Percentiles rank a stretch among this genome's conserved stretches.
These are phyloP conservation scores for Linnemannia schmuckeri DNA, from an alignment of 192 early-diverging fungal genomes.

Conservation along the genomic window DNA sequence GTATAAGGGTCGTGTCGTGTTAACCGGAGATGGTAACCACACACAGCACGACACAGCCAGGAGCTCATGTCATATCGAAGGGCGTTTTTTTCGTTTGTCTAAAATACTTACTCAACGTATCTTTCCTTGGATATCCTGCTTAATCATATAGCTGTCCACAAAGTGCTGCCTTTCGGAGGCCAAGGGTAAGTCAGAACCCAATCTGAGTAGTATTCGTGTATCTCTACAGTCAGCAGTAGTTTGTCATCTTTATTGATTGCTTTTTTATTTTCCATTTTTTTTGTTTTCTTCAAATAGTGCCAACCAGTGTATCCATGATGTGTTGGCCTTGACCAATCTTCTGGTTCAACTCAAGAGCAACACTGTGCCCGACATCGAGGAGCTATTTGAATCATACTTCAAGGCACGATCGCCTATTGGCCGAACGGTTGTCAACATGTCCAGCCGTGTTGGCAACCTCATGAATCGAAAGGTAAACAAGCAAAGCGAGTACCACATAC, in stretches of 20 bases:
- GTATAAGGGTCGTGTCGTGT: constrained; percentile 24
- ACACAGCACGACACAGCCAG: background rate
- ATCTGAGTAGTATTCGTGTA: too few species aligned
- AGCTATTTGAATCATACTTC: constrained; percentile 25
- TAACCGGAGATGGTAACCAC: constrained; percentile 38
- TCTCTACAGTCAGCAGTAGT: background rate
- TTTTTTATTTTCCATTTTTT: background rate
- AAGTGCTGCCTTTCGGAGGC: constrained; percentile 19
- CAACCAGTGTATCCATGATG: constrained; percentile 26
- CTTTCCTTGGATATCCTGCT: background rate
- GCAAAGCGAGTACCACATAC: background rate
- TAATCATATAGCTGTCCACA: constrained; percentile 30
- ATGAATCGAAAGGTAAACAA: constrained; percentile 33
- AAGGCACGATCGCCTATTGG: constrained; percentile 16
- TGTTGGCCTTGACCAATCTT: constrained; percentile 14
- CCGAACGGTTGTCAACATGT: constrained; percentile 20
- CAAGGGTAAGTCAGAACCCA: constrained; percentile 11
- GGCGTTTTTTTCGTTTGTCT: background rate
- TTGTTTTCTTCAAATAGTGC: constrained; percentile 6
- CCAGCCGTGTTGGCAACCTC: constrained; percentile 18
- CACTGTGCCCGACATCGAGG: constrained; percentile 17
- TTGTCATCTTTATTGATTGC: too few species aligned
- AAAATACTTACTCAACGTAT: background rate
- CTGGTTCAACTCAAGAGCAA: constrained; percentile 24
- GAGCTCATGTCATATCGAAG: background rate